A percentile compares a stretch with the other conserved stretches of the same genome.
Conservation (phyloP, 2,329 filamentous ascomycete species). For the Aspergillus hortae region DNA sequence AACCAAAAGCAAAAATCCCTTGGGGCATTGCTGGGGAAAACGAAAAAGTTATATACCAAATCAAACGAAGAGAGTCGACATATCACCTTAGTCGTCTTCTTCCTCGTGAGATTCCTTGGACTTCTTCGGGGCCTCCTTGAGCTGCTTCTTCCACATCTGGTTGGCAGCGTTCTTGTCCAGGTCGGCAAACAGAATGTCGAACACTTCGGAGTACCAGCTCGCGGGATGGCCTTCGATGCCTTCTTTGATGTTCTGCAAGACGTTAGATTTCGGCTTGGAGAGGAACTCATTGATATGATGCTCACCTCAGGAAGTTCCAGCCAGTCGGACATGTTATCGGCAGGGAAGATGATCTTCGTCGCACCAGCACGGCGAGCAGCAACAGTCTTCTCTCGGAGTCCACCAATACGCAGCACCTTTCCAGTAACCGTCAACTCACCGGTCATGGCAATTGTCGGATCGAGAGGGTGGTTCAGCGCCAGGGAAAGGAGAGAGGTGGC, state of each 20-base stretch:
- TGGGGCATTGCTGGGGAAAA: conserved; percentile 9
- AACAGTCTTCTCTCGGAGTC: conserved; percentile 93
- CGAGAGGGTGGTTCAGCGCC: conserved; percentile 71
- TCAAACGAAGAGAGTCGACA: conserved; percentile 6
- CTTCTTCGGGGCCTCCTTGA: conserved; percentile 54
- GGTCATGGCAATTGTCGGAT: conserved; percentile 93
- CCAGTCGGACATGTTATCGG: conserved; percentile 96
- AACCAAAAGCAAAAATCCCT: conserved; percentile 20
- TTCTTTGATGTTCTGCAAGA: conserved; percentile 86
- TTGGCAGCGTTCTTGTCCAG: conserved; percentile 72
- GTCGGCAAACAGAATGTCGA: conserved; percentile 81
- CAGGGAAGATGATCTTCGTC: conserved; percentile 89
- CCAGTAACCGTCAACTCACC: conserved; percentile 95
- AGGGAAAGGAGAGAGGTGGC: conserved; percentile 86
- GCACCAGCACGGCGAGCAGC: conserved; percentile 89
- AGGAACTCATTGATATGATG: conserved; percentile 19
- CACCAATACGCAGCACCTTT: conserved; percentile 92
- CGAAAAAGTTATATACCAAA: conserved; percentile 15
- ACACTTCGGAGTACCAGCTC: conserved; percentile 91
- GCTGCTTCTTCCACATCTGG: conserved; percentile 64
- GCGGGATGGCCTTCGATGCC: conserved; percentile 89
- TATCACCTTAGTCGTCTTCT: conserved; percentile 23
- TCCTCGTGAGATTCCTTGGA: conserved; percentile 25
- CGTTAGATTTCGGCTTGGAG: conserved; percentile 11
- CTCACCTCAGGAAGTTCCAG: conserved; percentile 91